These are phyloP conservation scores for Pichia sp. DNA, from an alignment of 1,139 yeast species.

Conservation along the genomic window DNA sequence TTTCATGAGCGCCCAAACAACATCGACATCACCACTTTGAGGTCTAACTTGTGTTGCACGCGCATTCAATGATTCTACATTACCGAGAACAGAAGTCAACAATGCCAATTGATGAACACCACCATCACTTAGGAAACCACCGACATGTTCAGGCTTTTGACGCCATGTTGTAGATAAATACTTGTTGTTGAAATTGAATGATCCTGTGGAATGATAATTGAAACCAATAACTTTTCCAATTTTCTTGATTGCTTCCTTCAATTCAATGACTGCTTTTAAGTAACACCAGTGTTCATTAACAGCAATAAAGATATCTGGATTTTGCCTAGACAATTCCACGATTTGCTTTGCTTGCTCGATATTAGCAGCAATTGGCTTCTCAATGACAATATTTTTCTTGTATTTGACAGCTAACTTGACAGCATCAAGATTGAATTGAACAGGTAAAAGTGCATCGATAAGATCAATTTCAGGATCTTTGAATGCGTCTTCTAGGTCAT, in stretches of 20 bases:
- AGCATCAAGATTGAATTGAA: conserved; percentile 62
- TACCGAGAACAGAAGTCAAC: conserved; percentile 75
- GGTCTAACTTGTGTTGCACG: conserved; percentile 67
- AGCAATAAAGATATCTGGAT: conserved; percentile 48
- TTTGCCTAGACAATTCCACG: conserved; percentile 53
- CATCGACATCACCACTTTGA: conserved; percentile 74
- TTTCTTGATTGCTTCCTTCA: conserved; percentile 51
- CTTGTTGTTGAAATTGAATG: conserved; percentile 57
- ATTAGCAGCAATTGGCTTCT: conserved; percentile 88
- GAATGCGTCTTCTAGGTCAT: conserved; percentile 56
- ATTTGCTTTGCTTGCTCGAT: conserved; percentile 72
- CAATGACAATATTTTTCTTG: conserved; percentile 72
- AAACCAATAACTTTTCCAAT: conserved; percentile 75
- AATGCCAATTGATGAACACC: conserved; percentile 93
- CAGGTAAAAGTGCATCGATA: conserved; percentile 83
- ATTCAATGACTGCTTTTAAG: conserved; percentile 45
- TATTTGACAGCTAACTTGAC: conserved; percentile 59
- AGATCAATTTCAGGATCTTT: conserved; percentile 58
- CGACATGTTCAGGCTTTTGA: conserved; percentile 79
- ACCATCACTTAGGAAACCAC: conserved; percentile 87
- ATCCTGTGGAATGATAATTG: conserved; percentile 75
- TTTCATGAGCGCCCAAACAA: conserved; percentile 61
- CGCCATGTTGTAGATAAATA: conserved; percentile 79
- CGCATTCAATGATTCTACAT: conserved; percentile 60
- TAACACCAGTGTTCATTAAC: conserved; percentile 84